These are phyloP conservation scores for Zoysia matrella DNA, from an alignment of 202 grass and related monocot genomes.

Conservation along the genomic window DNA sequence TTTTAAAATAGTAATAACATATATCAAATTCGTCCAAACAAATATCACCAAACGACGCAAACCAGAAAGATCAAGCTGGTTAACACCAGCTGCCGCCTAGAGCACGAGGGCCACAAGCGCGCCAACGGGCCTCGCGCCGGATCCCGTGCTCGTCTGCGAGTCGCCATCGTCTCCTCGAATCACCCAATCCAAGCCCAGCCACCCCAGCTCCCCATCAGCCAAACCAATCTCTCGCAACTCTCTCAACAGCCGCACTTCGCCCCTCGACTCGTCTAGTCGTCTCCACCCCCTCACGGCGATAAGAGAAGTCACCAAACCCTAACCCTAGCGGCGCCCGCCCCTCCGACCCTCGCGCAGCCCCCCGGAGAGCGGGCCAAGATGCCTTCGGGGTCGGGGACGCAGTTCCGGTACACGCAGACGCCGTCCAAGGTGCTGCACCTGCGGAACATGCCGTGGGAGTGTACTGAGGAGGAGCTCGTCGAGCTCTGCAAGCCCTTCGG, in stretches of 20 bases:
- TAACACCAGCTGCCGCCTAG: no score
- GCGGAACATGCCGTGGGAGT: constrained; percentile 96
- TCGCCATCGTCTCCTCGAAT: no score
- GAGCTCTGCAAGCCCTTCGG: constrained; percentile 90
- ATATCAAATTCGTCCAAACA: no score
- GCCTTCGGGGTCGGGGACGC: constrained; percentile 67
- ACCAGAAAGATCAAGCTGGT: no score
- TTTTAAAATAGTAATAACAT: no score
- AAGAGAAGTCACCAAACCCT: constrained; percentile 45
- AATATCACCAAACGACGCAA: no score
- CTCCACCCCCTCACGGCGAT: constrained; percentile 13
- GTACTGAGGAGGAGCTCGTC: constrained; percentile 93
- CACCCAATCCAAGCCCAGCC: no score
- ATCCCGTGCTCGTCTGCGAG: no score
- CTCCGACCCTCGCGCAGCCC: background rate
- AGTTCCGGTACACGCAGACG: constrained; percentile 92
- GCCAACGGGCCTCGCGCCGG: no score
- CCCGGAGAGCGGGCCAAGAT: constrained; percentile 40
- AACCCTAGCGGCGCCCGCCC: constrained; percentile 18
- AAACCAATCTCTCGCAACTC: background rate
- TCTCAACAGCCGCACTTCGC: constrained; percentile 35
- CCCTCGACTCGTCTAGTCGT: background rate
- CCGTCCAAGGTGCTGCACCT: constrained; percentile 98
- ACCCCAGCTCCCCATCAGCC: no score
- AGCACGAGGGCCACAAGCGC: no score